Evolutionary conservation across 495 filamentous ascomycete species (phyloP).

Genomic region (Chaetomium fimeti): DNA sequence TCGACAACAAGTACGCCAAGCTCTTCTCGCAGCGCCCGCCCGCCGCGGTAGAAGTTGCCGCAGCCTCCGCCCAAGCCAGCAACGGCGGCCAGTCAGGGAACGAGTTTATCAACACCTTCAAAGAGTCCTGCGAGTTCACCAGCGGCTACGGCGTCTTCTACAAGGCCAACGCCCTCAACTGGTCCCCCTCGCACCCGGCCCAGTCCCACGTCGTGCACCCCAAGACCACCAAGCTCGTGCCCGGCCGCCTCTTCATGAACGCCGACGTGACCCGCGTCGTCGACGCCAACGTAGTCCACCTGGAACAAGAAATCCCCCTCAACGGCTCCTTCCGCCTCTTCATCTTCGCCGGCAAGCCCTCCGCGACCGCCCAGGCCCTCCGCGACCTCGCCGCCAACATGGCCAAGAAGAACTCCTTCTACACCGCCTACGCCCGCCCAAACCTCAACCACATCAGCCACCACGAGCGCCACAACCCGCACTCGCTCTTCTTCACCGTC

Average conservation of each 20-base stretch:
- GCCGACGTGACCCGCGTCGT: constrained; percentile 77
- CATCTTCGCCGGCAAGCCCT: constrained; percentile 72
- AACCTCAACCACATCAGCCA: constrained; percentile 66
- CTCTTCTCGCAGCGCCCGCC: constrained; percentile 62
- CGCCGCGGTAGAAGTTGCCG: constrained; percentile 49
- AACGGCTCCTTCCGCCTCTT: constrained; percentile 88
- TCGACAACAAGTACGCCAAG: constrained; percentile 70
- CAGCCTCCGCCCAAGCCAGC: constrained; percentile 25
- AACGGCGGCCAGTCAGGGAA: constrained; percentile 48
- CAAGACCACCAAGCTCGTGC: constrained; percentile 57
- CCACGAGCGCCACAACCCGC: constrained; percentile 79
- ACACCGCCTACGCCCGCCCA: constrained; percentile 57
- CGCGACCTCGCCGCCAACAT: constrained; percentile 65
- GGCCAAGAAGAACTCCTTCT: constrained; percentile 65
- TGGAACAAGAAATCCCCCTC: constrained; percentile 83
- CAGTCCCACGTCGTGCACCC: constrained; percentile 66
- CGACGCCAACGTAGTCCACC: constrained; percentile 80
- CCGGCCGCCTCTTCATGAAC: constrained; percentile 71
- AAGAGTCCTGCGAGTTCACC: constrained; percentile 69
- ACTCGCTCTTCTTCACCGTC: constrained; percentile 75
- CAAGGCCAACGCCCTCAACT: constrained; percentile 59
- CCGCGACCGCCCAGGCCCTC: constrained; percentile 59
- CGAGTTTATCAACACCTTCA: constrained; percentile 69
- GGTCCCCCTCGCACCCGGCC: constrained; percentile 66
- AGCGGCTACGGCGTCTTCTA: constrained; percentile 71